A percentile compares a stretch with the other conserved stretches of the same genome.
These are phyloP conservation scores for Prototheca stagnorum DNA, from an alignment of 163 green algal species.

Conservation along the genomic window DNA sequence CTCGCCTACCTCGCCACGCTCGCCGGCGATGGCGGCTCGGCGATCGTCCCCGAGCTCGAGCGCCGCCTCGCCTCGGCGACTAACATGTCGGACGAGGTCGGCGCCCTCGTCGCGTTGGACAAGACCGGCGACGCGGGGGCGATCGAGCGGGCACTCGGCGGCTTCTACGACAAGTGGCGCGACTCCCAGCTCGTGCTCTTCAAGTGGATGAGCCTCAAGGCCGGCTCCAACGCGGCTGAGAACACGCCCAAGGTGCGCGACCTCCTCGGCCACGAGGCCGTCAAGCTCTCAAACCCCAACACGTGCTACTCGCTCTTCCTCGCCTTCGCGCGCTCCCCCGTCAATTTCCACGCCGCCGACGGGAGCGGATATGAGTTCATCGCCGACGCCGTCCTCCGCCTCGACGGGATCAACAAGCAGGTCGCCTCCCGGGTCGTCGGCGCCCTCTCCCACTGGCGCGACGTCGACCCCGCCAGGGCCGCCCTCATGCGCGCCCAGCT, in stretches of 20 bases:
- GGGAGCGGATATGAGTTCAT: conserved; percentile 88
- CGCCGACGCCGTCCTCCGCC: conserved; percentile 56
- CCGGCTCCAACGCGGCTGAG: conserved; percentile 46
- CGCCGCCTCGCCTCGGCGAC: conserved; percentile 36
- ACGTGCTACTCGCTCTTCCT: conserved; percentile 78
- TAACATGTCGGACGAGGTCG: conserved; percentile 91
- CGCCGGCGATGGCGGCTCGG: conserved; percentile 12
- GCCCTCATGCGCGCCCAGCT: conserved; percentile 74
- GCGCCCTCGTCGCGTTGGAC: conserved; percentile 51
- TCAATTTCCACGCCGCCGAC: conserved; percentile 92
- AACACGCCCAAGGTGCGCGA: conserved; percentile 57
- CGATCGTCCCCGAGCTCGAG: conserved; percentile 36
- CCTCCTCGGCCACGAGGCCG: conserved; percentile 63
- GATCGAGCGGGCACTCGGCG: conserved; percentile 29
- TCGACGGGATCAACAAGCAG: conserved; percentile 84
- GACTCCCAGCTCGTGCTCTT: conserved; percentile 79
- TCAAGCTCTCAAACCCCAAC: conserved; percentile 94
- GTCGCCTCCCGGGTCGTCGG: conserved; percentile 61
- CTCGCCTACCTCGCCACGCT: conserved; percentile 34
- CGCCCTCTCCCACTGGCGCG: conserved; percentile 69
- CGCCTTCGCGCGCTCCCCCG: conserved; percentile 53
- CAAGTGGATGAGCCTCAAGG: conserved; percentile 82
- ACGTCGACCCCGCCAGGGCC: conserved; percentile 68
- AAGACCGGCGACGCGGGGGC: conserved; percentile 8
- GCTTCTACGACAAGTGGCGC: conserved; percentile 86